Evolutionary conservation across 2,329 filamentous ascomycete species (phyloP).

Genomic region (Hymenoscyphus repandus): DNA sequence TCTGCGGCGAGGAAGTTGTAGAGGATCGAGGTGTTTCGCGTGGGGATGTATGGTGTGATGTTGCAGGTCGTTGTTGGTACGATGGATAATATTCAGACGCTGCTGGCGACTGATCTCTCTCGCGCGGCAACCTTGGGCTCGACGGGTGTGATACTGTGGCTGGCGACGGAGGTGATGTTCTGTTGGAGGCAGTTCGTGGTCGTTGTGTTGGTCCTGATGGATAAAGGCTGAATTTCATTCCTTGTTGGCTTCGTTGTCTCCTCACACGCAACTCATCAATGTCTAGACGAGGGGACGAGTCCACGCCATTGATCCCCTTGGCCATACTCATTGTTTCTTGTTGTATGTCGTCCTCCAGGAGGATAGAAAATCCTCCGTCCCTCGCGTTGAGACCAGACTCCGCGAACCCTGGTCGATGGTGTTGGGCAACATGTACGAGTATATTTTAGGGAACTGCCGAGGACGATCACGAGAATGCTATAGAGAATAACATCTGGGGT

Average conservation of each 20-base stretch:
- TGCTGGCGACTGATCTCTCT: background rate
- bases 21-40: slow-evolving; percentile 18
- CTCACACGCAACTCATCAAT: slow-evolving; percentile 13
- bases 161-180: slow-evolving; percentile 1
- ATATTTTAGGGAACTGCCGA: background rate
- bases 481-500: background rate
- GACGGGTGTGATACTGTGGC: background rate
- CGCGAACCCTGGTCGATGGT: slow-evolving; percentile 2
- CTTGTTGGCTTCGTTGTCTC: slow-evolving; percentile 19
- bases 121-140: background rate
- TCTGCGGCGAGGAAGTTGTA: slow-evolving; percentile 18
- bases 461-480: background rate
- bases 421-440: slow-evolving; percentile 4
- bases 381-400: background rate
- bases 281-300: slow-evolving; percentile 10
- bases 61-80: slow-evolving; percentile 20
- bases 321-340: slow-evolving; percentile 20
- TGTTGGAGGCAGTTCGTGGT: slow-evolving; percentile 21
- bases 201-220: slow-evolving; percentile 11
- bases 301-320: slow-evolving; percentile 21
- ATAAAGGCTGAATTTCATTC: slow-evolving; percentile 28
- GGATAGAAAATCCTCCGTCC: background rate
- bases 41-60: slow-evolving; percentile 20
- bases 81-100: slow-evolving; percentile 1
- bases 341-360: background rate